Evolutionary conservation across 2,329 filamentous ascomycete species (phyloP).

Genomic region (Clonostachys rhizophaga): DNA sequence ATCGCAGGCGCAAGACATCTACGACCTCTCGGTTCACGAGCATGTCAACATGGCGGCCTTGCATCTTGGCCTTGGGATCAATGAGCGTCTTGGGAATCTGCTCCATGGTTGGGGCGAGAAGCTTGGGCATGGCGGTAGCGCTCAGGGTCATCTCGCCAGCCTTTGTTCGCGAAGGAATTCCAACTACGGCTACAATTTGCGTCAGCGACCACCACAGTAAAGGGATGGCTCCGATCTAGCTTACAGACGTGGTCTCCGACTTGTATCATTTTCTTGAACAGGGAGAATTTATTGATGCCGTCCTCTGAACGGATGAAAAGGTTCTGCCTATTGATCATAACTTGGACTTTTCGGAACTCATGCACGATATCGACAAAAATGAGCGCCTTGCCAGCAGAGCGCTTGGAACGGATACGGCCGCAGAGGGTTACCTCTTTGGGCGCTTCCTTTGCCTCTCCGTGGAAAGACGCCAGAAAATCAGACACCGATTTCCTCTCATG

Average conservation of each 20-base stretch:
- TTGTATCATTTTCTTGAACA: constrained; percentile 61
- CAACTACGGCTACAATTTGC: constrained; percentile 55
- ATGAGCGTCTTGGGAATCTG: constrained; percentile 68
- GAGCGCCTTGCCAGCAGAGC: constrained; percentile 70
- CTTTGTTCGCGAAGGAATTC: constrained; percentile 63
- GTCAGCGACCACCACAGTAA: constrained; percentile 9
- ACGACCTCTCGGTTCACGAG: constrained; percentile 66
- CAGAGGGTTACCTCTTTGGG: constrained; percentile 21
- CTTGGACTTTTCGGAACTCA: constrained; percentile 68
- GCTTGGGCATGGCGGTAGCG: constrained; percentile 61
- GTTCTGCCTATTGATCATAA: constrained; percentile 60
- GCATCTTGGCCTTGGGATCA: constrained; percentile 67
- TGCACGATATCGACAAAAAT: constrained; percentile 79
- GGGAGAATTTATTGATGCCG: constrained; percentile 40
- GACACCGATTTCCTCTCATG: constrained; percentile 19
- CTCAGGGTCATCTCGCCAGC: constrained; percentile 74
- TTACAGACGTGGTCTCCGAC: constrained; percentile 82
- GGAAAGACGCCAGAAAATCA: constrained; percentile 24
- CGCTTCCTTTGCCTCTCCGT: constrained; percentile 9
- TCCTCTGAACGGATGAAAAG: neutral
- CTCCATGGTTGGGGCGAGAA: constrained; percentile 76
- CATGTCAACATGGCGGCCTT: constrained; percentile 81
- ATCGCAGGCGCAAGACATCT: constrained; percentile 69
- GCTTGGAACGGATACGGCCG: constrained; percentile 71
- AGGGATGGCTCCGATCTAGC: constrained; percentile 18